Base-by-base conservation (phyloP, 371 early-diverging fungal genomes). In the Circinella umbellata region DNA sequence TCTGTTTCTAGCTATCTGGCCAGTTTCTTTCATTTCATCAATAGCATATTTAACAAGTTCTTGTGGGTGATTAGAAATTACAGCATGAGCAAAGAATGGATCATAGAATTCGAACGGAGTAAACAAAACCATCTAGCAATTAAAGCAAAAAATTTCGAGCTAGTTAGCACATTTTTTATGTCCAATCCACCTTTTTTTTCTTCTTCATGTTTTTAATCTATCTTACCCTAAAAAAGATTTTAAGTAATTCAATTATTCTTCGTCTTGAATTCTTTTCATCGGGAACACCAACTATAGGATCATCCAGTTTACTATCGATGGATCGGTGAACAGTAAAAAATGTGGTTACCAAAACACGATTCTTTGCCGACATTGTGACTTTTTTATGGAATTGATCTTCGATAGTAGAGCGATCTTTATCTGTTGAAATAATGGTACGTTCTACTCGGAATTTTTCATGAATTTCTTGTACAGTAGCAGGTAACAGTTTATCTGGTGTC, bases 61-160 rank as follows among this genome's bases (percentile, higher is more conserved):
- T n/a, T 61, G 20, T 1, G 86, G 72, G 68, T 79, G 86, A 8
- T 37, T 51, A 39, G 72, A 60, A 8, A 89, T 47, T 9, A 88
- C 66, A 0, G 62, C 65, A 64, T 77, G 85, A 0, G 80, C 79
- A 61, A 79, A 80, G 15, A 81, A 73, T 8, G 87, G 72, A 60
- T 85, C 83, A 61, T 81, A 89, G 42, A 55, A 57, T 61, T 84
- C 82, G 20, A 73, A 68, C 7, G 90, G 89, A 0, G 90, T 87
- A 71, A 87, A 65, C 36, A 89, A 75, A 57, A 79, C 75, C 86
- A 88, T 87, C 84, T 88, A 17, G 53, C 14, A 34, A 34, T 18
- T 60, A 37, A 47, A 39, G 37, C 35, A 49, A 53, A 54, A 36
- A 7, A 51, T 18, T n/a, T n/a, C n/a, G 49, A 20, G 39, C 27